Percentiles rank a stretch among this genome's conserved stretches.
Conservation (phyloP, 2,329 filamentous ascomycete species). For the Ophiocordyceps camponoti-floridani region DNA sequence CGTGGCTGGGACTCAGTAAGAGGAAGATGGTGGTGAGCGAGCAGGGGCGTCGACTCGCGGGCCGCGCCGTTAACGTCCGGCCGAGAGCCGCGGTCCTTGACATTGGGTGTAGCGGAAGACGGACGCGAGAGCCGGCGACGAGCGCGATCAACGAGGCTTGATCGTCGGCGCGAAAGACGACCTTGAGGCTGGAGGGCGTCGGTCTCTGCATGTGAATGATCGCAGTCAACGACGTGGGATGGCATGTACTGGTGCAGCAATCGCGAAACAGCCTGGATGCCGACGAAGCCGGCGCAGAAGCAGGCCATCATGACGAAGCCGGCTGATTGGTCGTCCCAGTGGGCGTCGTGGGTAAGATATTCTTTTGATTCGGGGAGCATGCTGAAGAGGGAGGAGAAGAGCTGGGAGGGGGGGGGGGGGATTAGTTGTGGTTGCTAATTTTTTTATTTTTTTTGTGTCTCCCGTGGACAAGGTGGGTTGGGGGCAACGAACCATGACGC, state of each 20-base stretch:
- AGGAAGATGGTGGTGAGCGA: too few species aligned
- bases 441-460: too few species aligned
- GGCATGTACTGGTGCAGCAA: slow-evolving; percentile 58
- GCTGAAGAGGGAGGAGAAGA: slow-evolving; percentile 81
- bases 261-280: slow-evolving; percentile 57
- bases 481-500: slow-evolving; percentile 70
- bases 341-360: slow-evolving; percentile 50
- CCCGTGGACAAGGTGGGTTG: too few species aligned
- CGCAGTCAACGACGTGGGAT: slow-evolving; percentile 65
- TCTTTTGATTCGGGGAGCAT: slow-evolving; percentile 78
- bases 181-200: slow-evolving; percentile 8
- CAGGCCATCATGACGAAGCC: slow-evolving; percentile 50
- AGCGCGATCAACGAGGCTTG: slow-evolving; percentile 13
- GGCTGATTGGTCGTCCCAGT: slow-evolving; percentile 46
- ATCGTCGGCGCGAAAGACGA: slow-evolving; percentile 3
- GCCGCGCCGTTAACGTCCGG: slow-evolving; percentile 4
- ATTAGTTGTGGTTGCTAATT: too few species aligned
- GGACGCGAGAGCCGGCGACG: slow-evolving; percentile 11
- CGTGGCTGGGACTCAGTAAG: too few species aligned
- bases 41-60: slow-evolving; percentile 30
- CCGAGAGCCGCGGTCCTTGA: slow-evolving; percentile 1
- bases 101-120: slow-evolving; percentile 7
- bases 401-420: too few species aligned
- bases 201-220: slow-evolving; percentile 50
- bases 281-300: slow-evolving; percentile 55